Percentiles rank a stretch among this genome's conserved stretches.
These are phyloP conservation scores for Globisporangium megalacanthum DNA, from an alignment of 352 stramenopile genomes.

Conservation along the genomic window DNA sequence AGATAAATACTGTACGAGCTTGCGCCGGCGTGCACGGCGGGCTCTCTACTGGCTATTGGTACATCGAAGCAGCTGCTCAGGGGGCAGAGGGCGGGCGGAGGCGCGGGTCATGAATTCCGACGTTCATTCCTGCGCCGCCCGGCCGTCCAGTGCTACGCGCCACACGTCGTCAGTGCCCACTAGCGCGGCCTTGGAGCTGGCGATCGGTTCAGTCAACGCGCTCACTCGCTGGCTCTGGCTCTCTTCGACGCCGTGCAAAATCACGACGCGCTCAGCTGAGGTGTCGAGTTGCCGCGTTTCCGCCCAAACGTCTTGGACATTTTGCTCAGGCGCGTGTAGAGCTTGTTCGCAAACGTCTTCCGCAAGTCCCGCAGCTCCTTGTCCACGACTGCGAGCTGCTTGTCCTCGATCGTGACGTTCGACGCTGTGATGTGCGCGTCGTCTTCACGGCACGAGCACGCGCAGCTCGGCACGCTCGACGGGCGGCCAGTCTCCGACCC, in stretches of 20 bases:
- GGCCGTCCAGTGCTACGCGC: neutral
- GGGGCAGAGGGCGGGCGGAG: neutral
- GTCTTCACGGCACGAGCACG: constrained; percentile 37
- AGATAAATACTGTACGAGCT: constrained; percentile 10
- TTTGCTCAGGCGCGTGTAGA: constrained; percentile 45
- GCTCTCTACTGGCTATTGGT: constrained; percentile 15
- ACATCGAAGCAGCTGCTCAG: constrained; percentile 5
- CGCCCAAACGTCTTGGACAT: constrained; percentile 30
- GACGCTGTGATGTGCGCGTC: constrained; percentile 39
- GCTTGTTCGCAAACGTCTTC: constrained; percentile 53
- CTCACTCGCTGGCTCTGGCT: neutral
- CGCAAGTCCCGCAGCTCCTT: constrained; percentile 56
- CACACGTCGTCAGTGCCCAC: too few species aligned
- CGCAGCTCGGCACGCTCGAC: constrained; percentile 37
- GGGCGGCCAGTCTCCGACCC: constrained; percentile 26
- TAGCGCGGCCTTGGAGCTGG: too few species aligned
- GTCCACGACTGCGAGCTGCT: constrained; percentile 63
- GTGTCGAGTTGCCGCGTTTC: constrained; percentile 12
- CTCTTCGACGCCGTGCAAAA: too few species aligned
- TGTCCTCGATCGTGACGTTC: constrained; percentile 52
- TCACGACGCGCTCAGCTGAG: constrained; percentile 14
- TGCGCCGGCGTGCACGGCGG: neutral
- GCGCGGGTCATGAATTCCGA: constrained; percentile 12
- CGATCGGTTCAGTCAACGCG: neutral
- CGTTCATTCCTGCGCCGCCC: constrained; percentile 7